Conservation (phyloP, 345 rosid species). For the Eucalyptus grandis region DNA sequence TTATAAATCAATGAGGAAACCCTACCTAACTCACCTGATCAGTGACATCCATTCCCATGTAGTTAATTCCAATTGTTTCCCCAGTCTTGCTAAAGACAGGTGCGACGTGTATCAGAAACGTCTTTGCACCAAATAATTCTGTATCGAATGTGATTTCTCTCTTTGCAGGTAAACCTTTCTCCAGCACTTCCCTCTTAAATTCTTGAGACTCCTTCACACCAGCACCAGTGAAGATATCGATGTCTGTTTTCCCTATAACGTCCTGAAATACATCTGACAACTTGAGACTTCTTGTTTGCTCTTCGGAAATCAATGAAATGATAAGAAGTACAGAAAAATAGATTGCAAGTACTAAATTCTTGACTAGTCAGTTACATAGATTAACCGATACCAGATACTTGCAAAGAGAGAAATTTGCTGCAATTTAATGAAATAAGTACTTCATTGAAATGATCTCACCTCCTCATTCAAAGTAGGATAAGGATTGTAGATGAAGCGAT, state of each 20-base stretch:
- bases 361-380: neutral
- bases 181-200: slow-evolving; percentile 86
- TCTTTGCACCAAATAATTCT: slow-evolving; percentile 72
- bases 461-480: slow-evolving; percentile 75
- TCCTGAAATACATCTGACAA: slow-evolving; percentile 32
- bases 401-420: neutral
- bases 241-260: slow-evolving; percentile 80
- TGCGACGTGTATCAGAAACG: slow-evolving; percentile 80
- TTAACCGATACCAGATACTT: neutral
- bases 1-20: neutral
- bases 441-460: slow-evolving; percentile 17
- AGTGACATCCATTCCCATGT: slow-evolving; percentile 96
- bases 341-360: neutral
- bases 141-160: slow-evolving; percentile 89
- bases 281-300: neutral
- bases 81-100: slow-evolving; percentile 85
- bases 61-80: slow-evolving; percentile 86
- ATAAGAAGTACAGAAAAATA: neutral
- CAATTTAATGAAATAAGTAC: neutral
- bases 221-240: slow-evolving; percentile 79
- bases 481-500: slow-evolving; percentile 90
- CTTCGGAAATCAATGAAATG: neutral
- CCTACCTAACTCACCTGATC: slow-evolving; percentile 53
- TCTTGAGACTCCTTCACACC: slow-evolving; percentile 96
- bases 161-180: slow-evolving; percentile 82